These are phyloP conservation scores for Chlamydomonas sphaeroides DNA, from an alignment of 139 green algal genomes.

Conservation along the genomic window DNA sequence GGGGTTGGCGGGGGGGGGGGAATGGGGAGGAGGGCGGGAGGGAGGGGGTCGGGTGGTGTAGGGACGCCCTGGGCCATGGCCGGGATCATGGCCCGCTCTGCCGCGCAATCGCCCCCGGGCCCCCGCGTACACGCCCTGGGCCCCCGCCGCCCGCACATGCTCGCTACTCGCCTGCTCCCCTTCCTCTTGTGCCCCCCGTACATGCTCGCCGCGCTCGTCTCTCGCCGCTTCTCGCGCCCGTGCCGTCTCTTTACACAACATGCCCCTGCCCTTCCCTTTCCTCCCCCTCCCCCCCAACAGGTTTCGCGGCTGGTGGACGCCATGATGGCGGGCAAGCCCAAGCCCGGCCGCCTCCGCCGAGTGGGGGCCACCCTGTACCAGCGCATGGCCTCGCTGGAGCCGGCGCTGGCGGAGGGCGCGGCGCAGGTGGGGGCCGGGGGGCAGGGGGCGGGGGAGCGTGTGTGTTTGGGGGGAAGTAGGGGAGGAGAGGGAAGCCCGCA, in stretches of 20 bases:
- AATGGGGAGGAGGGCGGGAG: neutral
- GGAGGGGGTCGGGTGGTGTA: neutral
- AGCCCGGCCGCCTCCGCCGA: conserved; percentile 47
- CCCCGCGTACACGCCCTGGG: no score
- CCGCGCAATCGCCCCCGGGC: no score
- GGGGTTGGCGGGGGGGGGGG: neutral
- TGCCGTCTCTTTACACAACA: neutral
- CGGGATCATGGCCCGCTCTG: no score
- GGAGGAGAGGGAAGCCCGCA: no score
- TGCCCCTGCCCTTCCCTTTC: neutral
- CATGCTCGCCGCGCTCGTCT: no score
- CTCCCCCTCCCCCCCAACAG: conserved; percentile 30
- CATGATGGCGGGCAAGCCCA: conserved; percentile 57
- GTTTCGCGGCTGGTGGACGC: conserved; percentile 34
- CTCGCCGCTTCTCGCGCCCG: neutral
- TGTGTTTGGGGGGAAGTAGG: no score
- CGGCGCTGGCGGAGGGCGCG: neutral
- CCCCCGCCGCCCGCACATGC: neutral
- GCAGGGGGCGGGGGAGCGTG: no score
- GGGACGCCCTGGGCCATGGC: no score
- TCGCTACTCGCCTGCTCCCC: no score
- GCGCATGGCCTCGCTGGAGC: conserved; percentile 21
- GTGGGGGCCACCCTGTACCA: conserved; percentile 58
- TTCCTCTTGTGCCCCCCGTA: no score
- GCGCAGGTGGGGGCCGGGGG: conserved; percentile 16